These are phyloP conservation scores for Neofusicoccum ribis DNA, from an alignment of 2,329 filamentous ascomycete species.

Conservation along the genomic window DNA sequence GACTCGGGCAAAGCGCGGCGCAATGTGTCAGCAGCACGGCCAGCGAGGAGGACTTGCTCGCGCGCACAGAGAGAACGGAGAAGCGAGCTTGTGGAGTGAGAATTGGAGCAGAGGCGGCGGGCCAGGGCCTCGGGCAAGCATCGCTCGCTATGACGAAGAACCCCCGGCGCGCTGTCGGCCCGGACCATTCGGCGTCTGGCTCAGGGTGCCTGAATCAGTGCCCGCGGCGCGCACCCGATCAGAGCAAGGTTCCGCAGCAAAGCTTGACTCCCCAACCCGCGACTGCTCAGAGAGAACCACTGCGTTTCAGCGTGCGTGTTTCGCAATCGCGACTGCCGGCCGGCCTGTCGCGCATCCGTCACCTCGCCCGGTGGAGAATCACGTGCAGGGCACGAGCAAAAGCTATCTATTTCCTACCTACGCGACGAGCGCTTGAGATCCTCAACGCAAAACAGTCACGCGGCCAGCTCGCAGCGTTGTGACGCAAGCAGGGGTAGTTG, in stretches of 20 bases:
- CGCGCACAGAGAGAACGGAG: not conserved
- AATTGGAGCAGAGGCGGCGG: not conserved
- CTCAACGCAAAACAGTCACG: not conserved
- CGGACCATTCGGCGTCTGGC: not conserved
- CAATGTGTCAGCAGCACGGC: constrained; percentile 10
- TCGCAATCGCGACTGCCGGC: not conserved
- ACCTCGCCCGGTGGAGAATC: not conserved
- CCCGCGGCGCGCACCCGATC: not conserved
- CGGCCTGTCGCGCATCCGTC: not conserved
- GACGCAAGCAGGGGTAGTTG: no score
- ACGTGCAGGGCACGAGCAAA: not conserved
- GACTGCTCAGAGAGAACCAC: not conserved
- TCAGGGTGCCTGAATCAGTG: constrained; percentile 4
- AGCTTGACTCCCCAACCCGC: not conserved
- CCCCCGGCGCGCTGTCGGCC: constrained; percentile 10
- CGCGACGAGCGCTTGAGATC: not conserved
- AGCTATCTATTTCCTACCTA: not conserved
- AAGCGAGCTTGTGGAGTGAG: constrained; percentile 16
- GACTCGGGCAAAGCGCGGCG: constrained; percentile 9
- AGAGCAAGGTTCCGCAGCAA: constrained; percentile 11
- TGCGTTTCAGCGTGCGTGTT: not conserved
- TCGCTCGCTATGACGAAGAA: constrained; percentile 5
- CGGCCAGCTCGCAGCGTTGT: no score
- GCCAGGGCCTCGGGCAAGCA: constrained; percentile 9
- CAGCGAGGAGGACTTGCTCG: not conserved